A percentile compares a stretch with the other conserved stretches of the same genome.
Evolutionary conservation across 2,329 filamentous ascomycete genomes (phyloP).

Genomic region (Colletotrichum lini): DNA sequence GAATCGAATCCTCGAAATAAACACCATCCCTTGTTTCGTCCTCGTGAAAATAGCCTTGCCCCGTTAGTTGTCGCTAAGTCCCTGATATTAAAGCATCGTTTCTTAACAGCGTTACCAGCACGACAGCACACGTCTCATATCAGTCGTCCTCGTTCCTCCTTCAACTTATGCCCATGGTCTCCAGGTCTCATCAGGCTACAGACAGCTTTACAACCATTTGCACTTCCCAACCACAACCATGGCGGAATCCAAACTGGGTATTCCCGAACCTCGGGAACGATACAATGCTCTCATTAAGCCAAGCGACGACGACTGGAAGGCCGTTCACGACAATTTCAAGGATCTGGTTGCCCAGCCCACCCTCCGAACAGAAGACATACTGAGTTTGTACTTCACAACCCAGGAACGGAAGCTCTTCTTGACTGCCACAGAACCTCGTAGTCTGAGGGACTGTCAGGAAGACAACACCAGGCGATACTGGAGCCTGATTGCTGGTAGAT

Average conservation of each 20-base stretch:
- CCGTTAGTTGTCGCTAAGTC: too few relatives aligned
- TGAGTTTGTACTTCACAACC: constrained; percentile 51
- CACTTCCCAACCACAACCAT: constrained; percentile 1
- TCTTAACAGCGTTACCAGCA: background rate
- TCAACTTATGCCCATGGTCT: background rate
- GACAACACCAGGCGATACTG: constrained; percentile 50
- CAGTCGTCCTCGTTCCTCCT: background rate
- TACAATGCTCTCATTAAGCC: constrained; percentile 46
- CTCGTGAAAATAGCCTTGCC: too few relatives aligned
- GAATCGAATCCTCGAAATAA: background rate
- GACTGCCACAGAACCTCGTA: constrained; percentile 46
- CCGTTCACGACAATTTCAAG: constrained; percentile 51
- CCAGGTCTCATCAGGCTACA: background rate
- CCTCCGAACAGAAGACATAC: constrained; percentile 49
- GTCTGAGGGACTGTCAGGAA: constrained; percentile 52
- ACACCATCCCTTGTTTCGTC: background rate
- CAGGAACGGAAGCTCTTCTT: constrained; percentile 53
- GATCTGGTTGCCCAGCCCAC: constrained; percentile 45
- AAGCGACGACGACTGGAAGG: constrained; percentile 44
- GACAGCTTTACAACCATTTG: background rate
- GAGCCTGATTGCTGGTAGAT: constrained; percentile 49
- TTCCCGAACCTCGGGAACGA: constrained; percentile 33
- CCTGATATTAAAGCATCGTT: background rate
- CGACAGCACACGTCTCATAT: background rate
- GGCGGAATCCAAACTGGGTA: background rate